Percentiles rank a stretch among this genome's conserved stretches.
Evolutionary conservation across 208 protist genomes (phyloP).

Genomic region (Acanthamoeba castellanii): DNA sequence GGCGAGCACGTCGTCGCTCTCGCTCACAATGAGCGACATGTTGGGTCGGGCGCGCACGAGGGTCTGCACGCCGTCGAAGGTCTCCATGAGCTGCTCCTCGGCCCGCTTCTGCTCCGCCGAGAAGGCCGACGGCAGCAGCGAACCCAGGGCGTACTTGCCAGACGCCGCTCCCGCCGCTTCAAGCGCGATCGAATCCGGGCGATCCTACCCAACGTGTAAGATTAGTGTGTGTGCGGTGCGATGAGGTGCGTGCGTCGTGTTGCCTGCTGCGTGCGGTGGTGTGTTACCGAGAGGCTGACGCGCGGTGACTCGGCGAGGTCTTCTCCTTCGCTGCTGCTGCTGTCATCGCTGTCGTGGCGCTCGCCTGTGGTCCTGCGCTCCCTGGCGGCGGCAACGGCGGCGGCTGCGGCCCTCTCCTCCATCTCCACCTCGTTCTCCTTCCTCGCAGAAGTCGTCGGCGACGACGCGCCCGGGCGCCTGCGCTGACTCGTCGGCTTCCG

Average conservation of each 20-base stretch:
- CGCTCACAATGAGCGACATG: background rate
- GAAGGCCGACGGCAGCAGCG: too few relatives aligned
- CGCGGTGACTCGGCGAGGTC: too few relatives aligned
- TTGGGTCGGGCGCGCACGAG: background rate
- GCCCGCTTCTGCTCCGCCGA: background rate
- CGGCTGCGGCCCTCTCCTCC: background rate
- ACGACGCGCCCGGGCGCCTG: too few relatives aligned
- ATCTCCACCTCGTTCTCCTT: background rate
- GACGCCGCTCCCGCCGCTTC: background rate
- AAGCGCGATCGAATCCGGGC: background rate
- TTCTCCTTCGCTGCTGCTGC: too few relatives aligned
- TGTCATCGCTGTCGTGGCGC: too few relatives aligned
- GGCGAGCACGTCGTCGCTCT: background rate
- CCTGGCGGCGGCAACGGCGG: too few relatives aligned
- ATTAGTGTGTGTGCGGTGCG: too few relatives aligned
- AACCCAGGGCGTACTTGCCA: too few relatives aligned
- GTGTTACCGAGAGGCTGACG: background rate
- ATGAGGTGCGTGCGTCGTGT: background rate
- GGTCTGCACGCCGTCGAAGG: background rate
- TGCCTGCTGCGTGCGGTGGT: background rate
- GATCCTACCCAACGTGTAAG: background rate
- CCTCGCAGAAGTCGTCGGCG: background rate
- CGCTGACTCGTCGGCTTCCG: background rate
- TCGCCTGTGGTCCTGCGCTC: too few relatives aligned
- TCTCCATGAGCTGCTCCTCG: conserved; percentile 14